Evolutionary conservation across 257 asterid species (phyloP).

Genomic region (Solanum lycopersicoides): DNA sequence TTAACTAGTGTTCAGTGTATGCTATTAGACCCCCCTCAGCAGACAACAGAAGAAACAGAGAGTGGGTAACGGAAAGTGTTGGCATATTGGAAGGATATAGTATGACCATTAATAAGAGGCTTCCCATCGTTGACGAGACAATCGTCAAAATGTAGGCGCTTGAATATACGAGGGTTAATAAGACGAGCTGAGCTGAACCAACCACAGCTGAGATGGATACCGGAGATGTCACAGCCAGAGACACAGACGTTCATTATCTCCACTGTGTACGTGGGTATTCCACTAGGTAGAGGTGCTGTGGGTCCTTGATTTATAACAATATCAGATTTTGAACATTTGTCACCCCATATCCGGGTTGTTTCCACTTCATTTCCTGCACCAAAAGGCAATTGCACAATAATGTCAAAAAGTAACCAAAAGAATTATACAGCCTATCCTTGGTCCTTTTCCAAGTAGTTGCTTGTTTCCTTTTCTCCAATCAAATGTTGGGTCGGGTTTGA

Average conservation of each 20-base stretch:
- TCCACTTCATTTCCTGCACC: slow-evolving; percentile 26
- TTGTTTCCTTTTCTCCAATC: neutral
- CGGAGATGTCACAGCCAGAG: slow-evolving; percentile 55
- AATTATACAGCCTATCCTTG: neutral
- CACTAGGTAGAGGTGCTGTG: slow-evolving; percentile 65
- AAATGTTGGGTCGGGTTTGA: neutral
- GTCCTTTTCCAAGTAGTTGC: neutral
- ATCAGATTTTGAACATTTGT: slow-evolving; percentile 65
- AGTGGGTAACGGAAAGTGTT: slow-evolving; percentile 63
- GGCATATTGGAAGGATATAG: slow-evolving; percentile 73
- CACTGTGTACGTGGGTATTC: slow-evolving; percentile 85
- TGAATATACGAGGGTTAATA: slow-evolving; percentile 65
- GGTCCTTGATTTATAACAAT: slow-evolving; percentile 68
- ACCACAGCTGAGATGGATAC: slow-evolving; percentile 68
- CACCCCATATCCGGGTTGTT: slow-evolving; percentile 74
- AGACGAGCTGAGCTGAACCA: slow-evolving; percentile 94
- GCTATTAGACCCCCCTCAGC: slow-evolving; percentile 17
- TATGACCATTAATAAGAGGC: slow-evolving; percentile 47
- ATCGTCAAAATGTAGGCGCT: slow-evolving; percentile 53
- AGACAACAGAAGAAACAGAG: slow-evolving; percentile 49
- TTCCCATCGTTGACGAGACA: slow-evolving; percentile 77
- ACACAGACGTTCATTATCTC: slow-evolving; percentile 66
- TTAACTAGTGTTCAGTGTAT: neutral
- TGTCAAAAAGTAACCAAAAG: neutral
- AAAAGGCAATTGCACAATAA: neutral